Percentiles rank a stretch among this genome's conserved stretches.
phyloP scores from a whole-genome alignment of 2,329 filamentous ascomycete species.

The Mariannaea sp. region DNA sequence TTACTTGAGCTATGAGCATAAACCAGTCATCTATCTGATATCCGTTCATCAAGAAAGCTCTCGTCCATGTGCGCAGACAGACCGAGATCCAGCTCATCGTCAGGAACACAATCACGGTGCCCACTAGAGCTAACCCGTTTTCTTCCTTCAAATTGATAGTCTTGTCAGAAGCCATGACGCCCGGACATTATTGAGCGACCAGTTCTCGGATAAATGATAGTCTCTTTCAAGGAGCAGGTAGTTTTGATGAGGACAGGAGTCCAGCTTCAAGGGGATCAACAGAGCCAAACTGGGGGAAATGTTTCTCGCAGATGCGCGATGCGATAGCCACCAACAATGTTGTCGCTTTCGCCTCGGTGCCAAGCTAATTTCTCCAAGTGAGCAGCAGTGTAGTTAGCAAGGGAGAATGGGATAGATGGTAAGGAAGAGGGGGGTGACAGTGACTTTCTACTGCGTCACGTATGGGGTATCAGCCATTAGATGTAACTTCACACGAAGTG shows the following conservation, averaged over 20 bases:
- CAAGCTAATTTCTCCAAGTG: constrained; percentile 10
- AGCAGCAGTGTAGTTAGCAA: constrained; percentile 16
- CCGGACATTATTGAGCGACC: constrained; percentile 28
- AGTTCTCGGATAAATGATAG: constrained; percentile 29
- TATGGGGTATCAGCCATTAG: constrained; percentile 23
- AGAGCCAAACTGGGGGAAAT: constrained; percentile 2
- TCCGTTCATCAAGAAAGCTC: constrained; percentile 48
- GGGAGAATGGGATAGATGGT: constrained; percentile 13
- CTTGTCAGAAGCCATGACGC: constrained; percentile 39
- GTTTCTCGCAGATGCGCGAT: constrained; percentile 3
- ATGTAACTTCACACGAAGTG: constrained; percentile 24
- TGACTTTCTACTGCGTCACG: constrained; percentile 18
- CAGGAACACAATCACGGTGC: constrained; percentile 45
- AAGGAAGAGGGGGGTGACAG: constrained; percentile 12
- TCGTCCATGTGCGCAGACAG: constrained; percentile 50
- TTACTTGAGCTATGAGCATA: constrained; percentile 55
- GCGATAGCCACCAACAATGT: constrained; percentile 22
- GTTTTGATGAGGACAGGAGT: constrained; percentile 5
- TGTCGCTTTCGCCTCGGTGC: constrained; percentile 28
- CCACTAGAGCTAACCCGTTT: constrained; percentile 46
- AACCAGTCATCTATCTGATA: constrained; percentile 60
- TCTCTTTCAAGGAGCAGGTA: constrained; percentile 11
- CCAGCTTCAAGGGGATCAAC: constrained; percentile 4
- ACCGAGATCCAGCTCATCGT: constrained; percentile 50
- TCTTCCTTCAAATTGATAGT: constrained; percentile 44